These are phyloP conservation scores for Chimonanthus salicifolius DNA, from an alignment of 164 flowering plant species.

Conservation along the genomic window DNA sequence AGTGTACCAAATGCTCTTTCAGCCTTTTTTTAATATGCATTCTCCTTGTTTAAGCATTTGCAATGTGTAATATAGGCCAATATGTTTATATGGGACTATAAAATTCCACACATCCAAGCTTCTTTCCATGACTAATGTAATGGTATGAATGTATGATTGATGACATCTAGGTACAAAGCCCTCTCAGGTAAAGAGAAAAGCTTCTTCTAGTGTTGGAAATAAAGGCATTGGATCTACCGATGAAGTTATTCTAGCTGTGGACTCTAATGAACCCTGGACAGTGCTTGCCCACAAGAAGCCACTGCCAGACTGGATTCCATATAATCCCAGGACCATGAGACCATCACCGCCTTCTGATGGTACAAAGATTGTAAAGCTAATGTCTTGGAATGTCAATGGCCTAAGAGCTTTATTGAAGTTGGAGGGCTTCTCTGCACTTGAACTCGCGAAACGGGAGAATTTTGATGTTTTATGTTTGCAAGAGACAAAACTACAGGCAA, in stretches of 20 bases:
- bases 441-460: constrained; percentile 78
- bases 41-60: too few species aligned
- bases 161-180: constrained; percentile 25
- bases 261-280: constrained; percentile 72
- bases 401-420: constrained; percentile 73
- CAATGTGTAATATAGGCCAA: not conserved
- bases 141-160: constrained; percentile 6
- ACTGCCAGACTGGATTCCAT: constrained; percentile 78
- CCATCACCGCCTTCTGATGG: constrained; percentile 49
- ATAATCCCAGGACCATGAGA: constrained; percentile 87
- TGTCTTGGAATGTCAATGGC: constrained; percentile 99
- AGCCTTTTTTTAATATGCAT: too few species aligned
- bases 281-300: constrained; percentile 92
- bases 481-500: constrained; percentile 96
- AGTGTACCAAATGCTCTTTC: too few species aligned
- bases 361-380: constrained; percentile 45
- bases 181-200: constrained; percentile 14
- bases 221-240: constrained; percentile 16
- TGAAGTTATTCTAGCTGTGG: constrained; percentile 15
- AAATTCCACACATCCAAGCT: not conserved
- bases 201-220: constrained; percentile 16
- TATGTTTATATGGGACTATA: not conserved
- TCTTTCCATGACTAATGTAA: not conserved
- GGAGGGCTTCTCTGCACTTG: constrained; percentile 54
- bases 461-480: constrained; percentile 93